Percentiles rank a stretch among this genome's conserved stretches.
These are phyloP conservation scores for Fusarium foetens DNA, from an alignment of 2,329 filamentous ascomycete species.

Conservation along the genomic window DNA sequence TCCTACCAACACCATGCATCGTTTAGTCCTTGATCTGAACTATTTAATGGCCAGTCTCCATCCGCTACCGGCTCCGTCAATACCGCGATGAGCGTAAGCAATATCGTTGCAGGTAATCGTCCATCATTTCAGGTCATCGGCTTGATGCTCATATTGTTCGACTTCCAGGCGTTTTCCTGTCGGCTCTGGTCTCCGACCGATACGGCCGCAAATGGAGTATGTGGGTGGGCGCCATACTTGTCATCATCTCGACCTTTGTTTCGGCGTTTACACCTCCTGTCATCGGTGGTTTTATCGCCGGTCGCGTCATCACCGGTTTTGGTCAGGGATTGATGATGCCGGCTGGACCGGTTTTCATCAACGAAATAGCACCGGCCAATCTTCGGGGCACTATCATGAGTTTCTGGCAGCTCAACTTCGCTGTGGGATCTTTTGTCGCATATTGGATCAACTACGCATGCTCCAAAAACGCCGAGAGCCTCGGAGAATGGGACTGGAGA, in stretches of 20 bases:
- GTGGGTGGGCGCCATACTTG: background rate
- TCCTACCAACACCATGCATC: background rate
- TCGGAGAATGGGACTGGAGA: slow-evolving; percentile 78
- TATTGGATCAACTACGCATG: slow-evolving; percentile 70
- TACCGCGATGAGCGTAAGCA: background rate
- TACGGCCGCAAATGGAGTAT: slow-evolving; percentile 9
- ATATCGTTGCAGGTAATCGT: background rate
- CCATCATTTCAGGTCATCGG: background rate
- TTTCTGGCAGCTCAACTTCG: slow-evolving; percentile 73
- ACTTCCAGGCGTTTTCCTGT: slow-evolving; percentile 2
- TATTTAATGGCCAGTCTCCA: background rate
- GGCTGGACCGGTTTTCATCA: slow-evolving; percentile 75
- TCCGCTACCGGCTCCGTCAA: slow-evolving; percentile 3
- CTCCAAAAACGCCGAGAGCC: slow-evolving; percentile 59
- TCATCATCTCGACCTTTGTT: slow-evolving; percentile 1
- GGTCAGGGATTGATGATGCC: slow-evolving; percentile 75
- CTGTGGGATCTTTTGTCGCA: slow-evolving; percentile 63
- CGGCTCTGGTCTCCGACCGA: background rate
- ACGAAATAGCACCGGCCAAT: slow-evolving; percentile 70
- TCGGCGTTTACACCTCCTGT: slow-evolving; percentile 4
- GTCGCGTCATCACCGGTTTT: slow-evolving; percentile 73
- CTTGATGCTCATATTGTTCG: background rate
- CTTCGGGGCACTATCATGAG: slow-evolving; percentile 74
- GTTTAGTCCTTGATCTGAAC: background rate
- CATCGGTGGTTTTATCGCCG: slow-evolving; percentile 73